A percentile compares a stretch with the other conserved stretches of the same genome.
Conservation (phyloP, 192 early-diverging fungal species). For the Mortierella hygrophila region DNA sequence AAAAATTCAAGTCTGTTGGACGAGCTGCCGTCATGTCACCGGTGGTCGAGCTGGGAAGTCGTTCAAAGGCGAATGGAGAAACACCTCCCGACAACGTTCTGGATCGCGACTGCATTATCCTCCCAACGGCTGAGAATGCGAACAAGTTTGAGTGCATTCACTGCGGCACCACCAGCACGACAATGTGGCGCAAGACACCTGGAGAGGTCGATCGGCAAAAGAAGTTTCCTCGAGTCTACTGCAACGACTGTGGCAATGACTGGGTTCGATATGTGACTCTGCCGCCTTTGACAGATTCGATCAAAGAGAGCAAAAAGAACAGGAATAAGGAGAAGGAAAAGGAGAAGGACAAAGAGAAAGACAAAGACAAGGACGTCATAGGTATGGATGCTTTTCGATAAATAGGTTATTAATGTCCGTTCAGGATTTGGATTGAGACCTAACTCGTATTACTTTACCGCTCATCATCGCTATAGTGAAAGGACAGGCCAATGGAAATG, state of each 20-base stretch:
- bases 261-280: conserved; percentile 70
- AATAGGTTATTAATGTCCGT: neutral
- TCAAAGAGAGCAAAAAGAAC: conserved; percentile 34
- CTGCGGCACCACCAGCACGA: conserved; percentile 51
- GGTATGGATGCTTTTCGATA: neutral
- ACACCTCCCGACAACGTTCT: conserved; percentile 18
- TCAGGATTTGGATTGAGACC: neutral
- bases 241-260: conserved; percentile 67
- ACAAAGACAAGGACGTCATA: conserved; percentile 9
- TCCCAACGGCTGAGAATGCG: conserved; percentile 34
- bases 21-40: conserved; percentile 38
- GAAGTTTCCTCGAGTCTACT: conserved; percentile 57
- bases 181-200: conserved; percentile 55
- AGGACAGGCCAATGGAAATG: conserved; percentile 19
- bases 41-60: conserved; percentile 24
- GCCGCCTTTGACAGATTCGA: conserved; percentile 38
- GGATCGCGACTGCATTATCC: conserved; percentile 51
- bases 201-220: conserved; percentile 58
- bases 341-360: conserved; percentile 20
- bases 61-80: conserved; percentile 50
- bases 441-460: neutral
- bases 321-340: conserved; percentile 16
- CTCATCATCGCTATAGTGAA: neutral
- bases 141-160: conserved; percentile 55
- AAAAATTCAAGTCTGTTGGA: conserved; percentile 58